A percentile compares a stretch with the other conserved stretches of the same genome.
phyloP scores from a whole-genome alignment of 2,329 filamentous ascomycete species.

The Aspergillus quadrilineatus region DNA sequence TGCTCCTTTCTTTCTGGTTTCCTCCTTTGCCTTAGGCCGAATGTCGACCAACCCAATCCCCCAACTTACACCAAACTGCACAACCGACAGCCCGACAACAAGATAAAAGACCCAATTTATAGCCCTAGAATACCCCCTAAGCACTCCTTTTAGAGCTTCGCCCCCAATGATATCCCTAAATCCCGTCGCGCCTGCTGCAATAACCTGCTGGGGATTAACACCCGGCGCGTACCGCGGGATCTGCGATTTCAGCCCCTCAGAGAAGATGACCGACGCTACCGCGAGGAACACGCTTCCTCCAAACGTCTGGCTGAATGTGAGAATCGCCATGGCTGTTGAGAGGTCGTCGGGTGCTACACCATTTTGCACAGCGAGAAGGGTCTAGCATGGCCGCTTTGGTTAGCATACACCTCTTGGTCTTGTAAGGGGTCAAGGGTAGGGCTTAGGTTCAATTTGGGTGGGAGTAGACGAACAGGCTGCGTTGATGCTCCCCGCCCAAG shows the following conservation, averaged over 20 bases:
- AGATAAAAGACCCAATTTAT: conserved; percentile 29
- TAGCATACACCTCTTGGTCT: conserved; percentile 30
- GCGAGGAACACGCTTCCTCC: conserved; percentile 52
- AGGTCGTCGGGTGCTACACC: conserved; percentile 34
- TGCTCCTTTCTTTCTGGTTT: neutral
- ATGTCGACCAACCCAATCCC: conserved; percentile 33
- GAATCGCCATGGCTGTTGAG: conserved; percentile 42
- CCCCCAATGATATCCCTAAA: conserved; percentile 37
- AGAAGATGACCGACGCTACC: conserved; percentile 53
- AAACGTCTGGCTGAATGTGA: conserved; percentile 44
- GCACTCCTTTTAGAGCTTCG: conserved; percentile 28
- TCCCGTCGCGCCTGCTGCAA: conserved; percentile 47
- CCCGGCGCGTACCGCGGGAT: conserved; percentile 35
- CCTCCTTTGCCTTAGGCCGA: conserved; percentile 17
- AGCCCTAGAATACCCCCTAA: conserved; percentile 33
- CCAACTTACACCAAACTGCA: conserved; percentile 19
- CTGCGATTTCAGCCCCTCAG: conserved; percentile 37
- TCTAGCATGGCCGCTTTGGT: too few species aligned
- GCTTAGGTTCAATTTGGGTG: neutral
- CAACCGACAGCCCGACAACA: conserved; percentile 16
- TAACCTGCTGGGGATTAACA: conserved; percentile 34
- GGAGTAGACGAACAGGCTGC: conserved; percentile 21
- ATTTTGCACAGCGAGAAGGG: conserved; percentile 40
- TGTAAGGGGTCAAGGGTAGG: neutral
- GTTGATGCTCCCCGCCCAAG: conserved; percentile 40